Evolutionary conservation across 331 rosid genomes (phyloP).

Genomic region (Quercus tomentella): DNA sequence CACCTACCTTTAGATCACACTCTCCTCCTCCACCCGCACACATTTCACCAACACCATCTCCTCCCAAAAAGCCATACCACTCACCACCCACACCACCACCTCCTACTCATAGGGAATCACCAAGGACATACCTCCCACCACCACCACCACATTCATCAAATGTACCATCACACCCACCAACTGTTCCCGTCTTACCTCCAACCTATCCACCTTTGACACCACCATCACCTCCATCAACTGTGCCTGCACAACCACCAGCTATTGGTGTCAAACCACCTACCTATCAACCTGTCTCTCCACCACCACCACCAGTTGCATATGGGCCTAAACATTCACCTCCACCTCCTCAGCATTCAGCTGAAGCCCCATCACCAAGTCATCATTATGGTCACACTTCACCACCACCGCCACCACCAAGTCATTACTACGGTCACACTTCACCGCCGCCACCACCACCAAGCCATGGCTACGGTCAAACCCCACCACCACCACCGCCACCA

Average conservation of each 20-base stretch:
- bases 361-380: background rate
- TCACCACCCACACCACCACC: slow-evolving; percentile 7
- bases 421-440: background rate
- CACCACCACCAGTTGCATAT: slow-evolving; percentile 8
- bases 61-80: background rate
- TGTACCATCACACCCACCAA: slow-evolving; percentile 7
- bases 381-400: background rate
- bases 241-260: slow-evolving; percentile 14
- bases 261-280: background rate
- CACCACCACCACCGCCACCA: background rate
- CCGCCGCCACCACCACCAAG: slow-evolving; percentile 10
- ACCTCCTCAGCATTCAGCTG: background rate
- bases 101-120: slow-evolving; percentile 10
- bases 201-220: background rate
- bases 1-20: slow-evolving; percentile 29
- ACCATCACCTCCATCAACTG: slow-evolving; percentile 12
- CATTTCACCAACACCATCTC: background rate
- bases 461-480: too few species aligned
- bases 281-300: slow-evolving; percentile 3
- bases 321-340: background rate
- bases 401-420: slow-evolving; percentile 9
- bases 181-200: background rate
- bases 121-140: slow-evolving; percentile 16
- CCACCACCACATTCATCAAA: slow-evolving; percentile 5
- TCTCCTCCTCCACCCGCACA: slow-evolving; percentile 26